These are phyloP conservation scores for Pseudopithomyces chartarum DNA, from an alignment of 2,329 filamentous ascomycete genomes.

Conservation along the genomic window DNA sequence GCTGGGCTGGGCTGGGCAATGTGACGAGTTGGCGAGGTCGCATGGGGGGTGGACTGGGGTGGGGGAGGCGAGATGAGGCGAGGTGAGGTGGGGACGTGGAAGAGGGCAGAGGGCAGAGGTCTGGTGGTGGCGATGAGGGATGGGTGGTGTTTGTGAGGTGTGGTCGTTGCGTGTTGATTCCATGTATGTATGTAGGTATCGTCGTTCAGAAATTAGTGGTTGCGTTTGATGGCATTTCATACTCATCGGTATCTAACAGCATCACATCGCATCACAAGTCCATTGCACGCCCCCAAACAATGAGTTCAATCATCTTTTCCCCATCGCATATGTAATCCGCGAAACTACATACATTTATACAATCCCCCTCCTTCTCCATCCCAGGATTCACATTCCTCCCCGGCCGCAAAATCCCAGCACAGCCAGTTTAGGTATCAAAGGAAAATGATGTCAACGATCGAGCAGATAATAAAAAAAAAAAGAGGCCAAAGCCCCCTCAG, in stretches of 20 bases:
- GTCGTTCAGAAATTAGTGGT: too few species aligned
- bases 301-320: too few species aligned
- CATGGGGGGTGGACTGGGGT: neutral
- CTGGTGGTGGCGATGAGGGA: neutral
- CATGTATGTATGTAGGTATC: too few species aligned
- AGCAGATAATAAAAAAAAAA: constrained; percentile 4
- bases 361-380: neutral
- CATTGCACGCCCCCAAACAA: too few species aligned
- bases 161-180: too few species aligned
- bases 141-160: neutral
- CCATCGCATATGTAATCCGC: too few species aligned
- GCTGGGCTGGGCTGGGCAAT: neutral
- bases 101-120: neutral
- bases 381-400: too few species aligned
- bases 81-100: too few species aligned
- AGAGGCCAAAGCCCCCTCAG: constrained; percentile 10
- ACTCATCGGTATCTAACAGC: too few species aligned
- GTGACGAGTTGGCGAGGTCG: constrained; percentile 1
- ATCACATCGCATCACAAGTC: too few species aligned
- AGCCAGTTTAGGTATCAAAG: constrained; percentile 18
- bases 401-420: constrained; percentile 1
- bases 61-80: neutral
- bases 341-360: neutral
- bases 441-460: constrained; percentile 14
- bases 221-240: too few species aligned